Evolutionary conservation across 2,329 filamentous ascomycete species (phyloP), one percentile per base, ranked within the genome.

Genomic region (Colletotrichum orbiculare): DNA sequence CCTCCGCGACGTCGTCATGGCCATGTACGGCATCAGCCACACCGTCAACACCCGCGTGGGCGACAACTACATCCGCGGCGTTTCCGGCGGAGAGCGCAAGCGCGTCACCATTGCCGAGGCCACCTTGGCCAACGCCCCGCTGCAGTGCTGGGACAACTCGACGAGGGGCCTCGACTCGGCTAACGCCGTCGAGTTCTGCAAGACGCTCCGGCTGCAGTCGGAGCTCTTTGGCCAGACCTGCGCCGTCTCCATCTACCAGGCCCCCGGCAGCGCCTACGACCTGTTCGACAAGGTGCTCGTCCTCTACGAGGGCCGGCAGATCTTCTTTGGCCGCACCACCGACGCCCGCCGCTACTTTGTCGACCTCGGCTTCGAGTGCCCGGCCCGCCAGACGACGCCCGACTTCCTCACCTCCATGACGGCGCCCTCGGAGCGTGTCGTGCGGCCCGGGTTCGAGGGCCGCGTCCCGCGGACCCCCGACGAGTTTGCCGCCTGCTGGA

Each of bases 331-430:
- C 9, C 81, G 79, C 3, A 83, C 84, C 0, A 81, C 82, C 8
- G 80, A 86, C 8, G 90, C 90, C 2, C 88, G 84, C 66, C 74
- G 81, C 15, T 92, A 89, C 74, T 92, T 93, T 70, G 79, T 87
- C 63, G 77, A 83, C 38, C 80, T 92, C 64, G 90, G 91, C 0
- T 93, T 91, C 70, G 80, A 85, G 34, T 90, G 78, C 17, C 79
- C 79, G 3, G 75, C 79, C 3, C 74, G 79, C 15, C 80, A 89
- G 71, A 93, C 91, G 0, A 92, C 90, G 0, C 87, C 90, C 0
- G 91, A 93, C 73, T 93, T 93, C 77, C 77, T 94, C 55, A 93
- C 91, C 4, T 88, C 89, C 3, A 77, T 83, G 8, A 82, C 81
- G 0, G 72, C 69, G 6, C 72, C 77, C 74, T 69, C 73, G 2